phyloP scores from a whole-genome alignment of 768 basidiomycete genomes.

The Vararia minispora region DNA sequence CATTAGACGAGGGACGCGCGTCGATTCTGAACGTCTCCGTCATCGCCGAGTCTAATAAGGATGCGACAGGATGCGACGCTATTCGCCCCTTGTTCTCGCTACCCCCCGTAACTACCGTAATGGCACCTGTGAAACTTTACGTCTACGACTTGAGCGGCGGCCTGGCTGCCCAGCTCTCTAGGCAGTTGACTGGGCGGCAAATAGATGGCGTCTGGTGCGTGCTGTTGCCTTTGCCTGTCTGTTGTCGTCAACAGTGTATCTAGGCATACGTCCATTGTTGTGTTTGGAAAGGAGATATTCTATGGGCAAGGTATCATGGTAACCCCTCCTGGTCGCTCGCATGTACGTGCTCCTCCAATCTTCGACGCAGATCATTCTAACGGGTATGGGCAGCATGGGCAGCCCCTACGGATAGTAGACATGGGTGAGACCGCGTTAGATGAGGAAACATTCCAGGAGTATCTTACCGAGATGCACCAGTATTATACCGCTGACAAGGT shows the following conservation, averaged over 20 bases:
- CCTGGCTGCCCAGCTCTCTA: slow-evolving; percentile 67
- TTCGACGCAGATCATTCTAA: background rate
- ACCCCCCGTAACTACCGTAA: slow-evolving; percentile 2
- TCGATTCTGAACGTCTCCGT: too few species aligned
- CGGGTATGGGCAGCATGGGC: slow-evolving; percentile 46
- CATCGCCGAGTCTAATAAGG: too few species aligned
- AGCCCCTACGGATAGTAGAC: slow-evolving; percentile 56
- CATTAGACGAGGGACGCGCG: too few species aligned
- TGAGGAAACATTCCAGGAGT: slow-evolving; percentile 78
- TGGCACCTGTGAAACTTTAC: slow-evolving; percentile 57
- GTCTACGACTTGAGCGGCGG: slow-evolving; percentile 90
- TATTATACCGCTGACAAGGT: slow-evolving; percentile 90
- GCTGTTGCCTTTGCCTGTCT: background rate
- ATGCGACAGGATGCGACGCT: too few species aligned
- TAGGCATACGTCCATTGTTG: slow-evolving; percentile 91
- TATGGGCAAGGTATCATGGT: slow-evolving; percentile 81
- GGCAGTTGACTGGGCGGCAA: slow-evolving; percentile 75
- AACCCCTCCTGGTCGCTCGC: slow-evolving; percentile 67
- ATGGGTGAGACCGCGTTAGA: slow-evolving; percentile 78
- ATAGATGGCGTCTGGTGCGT: slow-evolving; percentile 89
- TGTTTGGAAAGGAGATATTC: slow-evolving; percentile 77
- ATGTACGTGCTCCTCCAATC: slow-evolving; percentile 37
- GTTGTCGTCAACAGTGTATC: background rate
- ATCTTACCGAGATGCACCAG: slow-evolving; percentile 58
- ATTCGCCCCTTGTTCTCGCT: too few species aligned